Evolutionary conservation across 208 protist genomes (phyloP).

Genomic region (Polymyxa betae): DNA sequence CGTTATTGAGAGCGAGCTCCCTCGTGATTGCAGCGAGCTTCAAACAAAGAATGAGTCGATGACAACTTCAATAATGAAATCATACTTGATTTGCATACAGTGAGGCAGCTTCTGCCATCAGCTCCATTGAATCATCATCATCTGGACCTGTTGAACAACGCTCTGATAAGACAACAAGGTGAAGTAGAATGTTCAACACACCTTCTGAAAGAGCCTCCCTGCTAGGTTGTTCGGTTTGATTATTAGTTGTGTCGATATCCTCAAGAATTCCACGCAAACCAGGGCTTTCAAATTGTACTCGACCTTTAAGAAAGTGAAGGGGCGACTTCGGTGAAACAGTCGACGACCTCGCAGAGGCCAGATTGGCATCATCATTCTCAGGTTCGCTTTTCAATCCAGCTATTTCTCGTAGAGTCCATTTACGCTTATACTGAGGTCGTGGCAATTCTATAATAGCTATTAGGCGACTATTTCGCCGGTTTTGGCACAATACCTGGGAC

Average conservation of each 20-base stretch:
- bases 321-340: neutral
- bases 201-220: no score
- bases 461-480: no score
- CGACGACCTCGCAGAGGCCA: no score
- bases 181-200: neutral
- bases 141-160: neutral
- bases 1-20: slow-evolving; percentile 48
- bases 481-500: no score
- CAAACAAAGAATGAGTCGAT: neutral
- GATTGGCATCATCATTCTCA: neutral
- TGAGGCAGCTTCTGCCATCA: neutral
- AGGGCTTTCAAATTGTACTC: neutral
- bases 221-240: no score
- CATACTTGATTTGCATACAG: neutral
- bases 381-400: neutral
- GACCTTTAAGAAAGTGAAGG: neutral
- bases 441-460: no score
- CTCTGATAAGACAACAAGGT: neutral
- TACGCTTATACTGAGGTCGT: no score
- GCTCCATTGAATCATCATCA: neutral
- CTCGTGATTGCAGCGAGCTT: neutral
- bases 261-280: neutral
- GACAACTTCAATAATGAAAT: neutral
- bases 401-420: neutral
- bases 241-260: no score